Percentiles rank a stretch among this genome's conserved stretches.
Conservation (phyloP, 2,329 filamentous ascomycete species). For the Cryphonectria carpinicola region DNA sequence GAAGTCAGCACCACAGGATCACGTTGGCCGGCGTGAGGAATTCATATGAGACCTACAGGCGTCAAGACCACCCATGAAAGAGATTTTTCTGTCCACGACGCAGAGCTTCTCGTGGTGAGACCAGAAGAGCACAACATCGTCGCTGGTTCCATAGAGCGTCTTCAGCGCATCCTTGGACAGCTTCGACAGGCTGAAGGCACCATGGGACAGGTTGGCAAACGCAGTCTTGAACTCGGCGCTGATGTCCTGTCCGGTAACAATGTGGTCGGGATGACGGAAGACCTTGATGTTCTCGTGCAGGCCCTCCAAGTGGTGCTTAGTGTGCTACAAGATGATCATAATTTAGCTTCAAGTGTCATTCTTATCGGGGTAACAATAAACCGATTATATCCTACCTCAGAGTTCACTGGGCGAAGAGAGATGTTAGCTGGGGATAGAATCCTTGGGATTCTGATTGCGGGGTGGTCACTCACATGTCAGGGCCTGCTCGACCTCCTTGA, state of each 20-base stretch:
- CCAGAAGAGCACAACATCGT: conserved; percentile 86
- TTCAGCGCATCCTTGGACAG: conserved; percentile 75
- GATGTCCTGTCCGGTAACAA: conserved; percentile 62
- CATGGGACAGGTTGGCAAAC: conserved; percentile 43
- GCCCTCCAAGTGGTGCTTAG: conserved; percentile 75
- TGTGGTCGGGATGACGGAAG: conserved; percentile 88
- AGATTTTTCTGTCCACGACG: conserved; percentile 75
- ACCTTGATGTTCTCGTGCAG: conserved; percentile 85
- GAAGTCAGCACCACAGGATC: not conserved
- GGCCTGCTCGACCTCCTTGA: conserved; percentile 86
- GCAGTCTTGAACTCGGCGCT: conserved; percentile 29
- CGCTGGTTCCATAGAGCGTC: conserved; percentile 78
- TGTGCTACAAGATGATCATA: conserved; percentile 57
- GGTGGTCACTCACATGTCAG: conserved; percentile 68
- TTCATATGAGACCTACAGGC: conserved; percentile 68
- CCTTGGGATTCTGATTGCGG: conserved; percentile 39
- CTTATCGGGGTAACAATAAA: not conserved
- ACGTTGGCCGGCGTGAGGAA: no score
- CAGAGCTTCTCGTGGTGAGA: conserved; percentile 93
- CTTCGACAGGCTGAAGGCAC: conserved; percentile 61
- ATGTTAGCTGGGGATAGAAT: not conserved
- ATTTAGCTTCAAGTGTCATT: not conserved
- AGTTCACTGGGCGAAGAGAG: conserved; percentile 34
- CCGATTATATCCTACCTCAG: conserved; percentile 29
- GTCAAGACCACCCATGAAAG: conserved; percentile 91